These are phyloP conservation scores for Globisporangium uncinulatum DNA, from an alignment of 352 stramenopile genomes.

Conservation along the genomic window DNA sequence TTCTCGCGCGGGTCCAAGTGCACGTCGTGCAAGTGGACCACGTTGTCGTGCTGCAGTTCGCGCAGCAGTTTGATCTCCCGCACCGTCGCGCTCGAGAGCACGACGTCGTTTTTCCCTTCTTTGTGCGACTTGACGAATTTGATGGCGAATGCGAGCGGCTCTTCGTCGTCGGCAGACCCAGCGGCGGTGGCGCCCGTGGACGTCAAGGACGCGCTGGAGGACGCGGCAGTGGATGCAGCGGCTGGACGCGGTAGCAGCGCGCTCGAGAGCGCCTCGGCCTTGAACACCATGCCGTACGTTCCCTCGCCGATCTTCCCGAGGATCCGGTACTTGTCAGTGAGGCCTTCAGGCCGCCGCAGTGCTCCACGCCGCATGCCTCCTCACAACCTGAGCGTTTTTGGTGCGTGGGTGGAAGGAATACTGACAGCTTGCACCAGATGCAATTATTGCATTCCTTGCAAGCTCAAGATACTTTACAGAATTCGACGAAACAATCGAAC, in stretches of 20 bases:
- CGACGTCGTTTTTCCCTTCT: constrained; percentile 87
- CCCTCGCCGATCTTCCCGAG: constrained; percentile 86
- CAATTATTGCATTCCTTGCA: too few species aligned
- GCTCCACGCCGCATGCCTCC: constrained; percentile 48
- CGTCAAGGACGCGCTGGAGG: too few species aligned
- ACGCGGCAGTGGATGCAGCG: too few species aligned
- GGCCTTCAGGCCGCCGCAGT: constrained; percentile 54
- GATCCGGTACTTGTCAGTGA: constrained; percentile 84
- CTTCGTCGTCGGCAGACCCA: constrained; percentile 40
- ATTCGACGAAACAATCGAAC: too few species aligned
- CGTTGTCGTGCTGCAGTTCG: constrained; percentile 85
- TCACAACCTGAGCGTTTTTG: too few species aligned
- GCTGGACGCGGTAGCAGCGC: constrained; percentile 30
- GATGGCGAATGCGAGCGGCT: constrained; percentile 82
- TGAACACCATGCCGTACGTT: constrained; percentile 89
- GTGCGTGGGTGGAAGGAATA: too few species aligned
- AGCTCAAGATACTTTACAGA: too few species aligned
- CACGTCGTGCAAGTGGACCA: constrained; percentile 83
- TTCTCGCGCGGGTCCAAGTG: constrained; percentile 83
- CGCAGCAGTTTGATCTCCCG: constrained; percentile 89
- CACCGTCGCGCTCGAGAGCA: constrained; percentile 82
- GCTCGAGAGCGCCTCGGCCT: constrained; percentile 64
- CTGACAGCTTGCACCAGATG: too few species aligned
- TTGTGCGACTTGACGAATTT: constrained; percentile 89
- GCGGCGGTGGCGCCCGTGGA: constrained; percentile 1